Conservation (phyloP, 2,329 filamentous ascomycete genomes). For the Fusarium brachygibbosum region DNA sequence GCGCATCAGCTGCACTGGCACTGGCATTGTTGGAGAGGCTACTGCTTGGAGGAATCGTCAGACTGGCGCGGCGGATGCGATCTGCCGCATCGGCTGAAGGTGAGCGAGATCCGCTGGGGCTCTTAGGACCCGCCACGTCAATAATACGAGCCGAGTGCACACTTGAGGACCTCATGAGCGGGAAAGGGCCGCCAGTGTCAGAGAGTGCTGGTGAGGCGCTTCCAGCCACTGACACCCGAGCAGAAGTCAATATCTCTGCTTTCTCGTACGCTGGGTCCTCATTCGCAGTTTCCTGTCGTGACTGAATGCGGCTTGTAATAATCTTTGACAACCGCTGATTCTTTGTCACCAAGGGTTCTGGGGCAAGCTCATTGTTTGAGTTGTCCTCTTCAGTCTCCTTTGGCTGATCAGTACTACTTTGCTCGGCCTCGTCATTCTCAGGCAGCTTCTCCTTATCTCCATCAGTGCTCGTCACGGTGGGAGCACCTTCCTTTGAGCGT, state of each 20-base stretch:
- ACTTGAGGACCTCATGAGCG: conserved; percentile 60
- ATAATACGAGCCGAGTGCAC: conserved; percentile 70
- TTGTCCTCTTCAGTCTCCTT: conserved; percentile 20
- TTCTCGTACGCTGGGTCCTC: conserved; percentile 66
- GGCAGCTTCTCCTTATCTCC: conserved; percentile 20
- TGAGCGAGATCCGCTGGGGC: conserved; percentile 63
- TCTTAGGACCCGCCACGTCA: conserved; percentile 67
- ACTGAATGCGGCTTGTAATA: conserved; percentile 41
- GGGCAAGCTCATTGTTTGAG: conserved; percentile 13
- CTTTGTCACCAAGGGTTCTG: conserved; percentile 30
- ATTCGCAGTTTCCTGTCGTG: conserved; percentile 47
- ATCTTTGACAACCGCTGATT: conserved; percentile 46
- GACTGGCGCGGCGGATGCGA: conserved; percentile 57
- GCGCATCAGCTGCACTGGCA: conserved; percentile 58
- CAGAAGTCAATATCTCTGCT: conserved; percentile 69
- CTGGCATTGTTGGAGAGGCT: conserved; percentile 55
- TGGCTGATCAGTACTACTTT: conserved; percentile 7
- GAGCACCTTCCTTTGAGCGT: conserved; percentile 26
- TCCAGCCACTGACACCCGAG: conserved; percentile 67
- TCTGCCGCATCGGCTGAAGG: conserved; percentile 63
- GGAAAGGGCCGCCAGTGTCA: conserved; percentile 59
- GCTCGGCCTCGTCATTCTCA: conserved; percentile 21
- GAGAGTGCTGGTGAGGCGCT: conserved; percentile 64
- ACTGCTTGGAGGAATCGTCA: conserved; percentile 54
- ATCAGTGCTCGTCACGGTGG: neutral